These are phyloP conservation scores for Nemania sp. DNA, from an alignment of 2,329 filamentous ascomycete genomes.

Conservation along the genomic window DNA sequence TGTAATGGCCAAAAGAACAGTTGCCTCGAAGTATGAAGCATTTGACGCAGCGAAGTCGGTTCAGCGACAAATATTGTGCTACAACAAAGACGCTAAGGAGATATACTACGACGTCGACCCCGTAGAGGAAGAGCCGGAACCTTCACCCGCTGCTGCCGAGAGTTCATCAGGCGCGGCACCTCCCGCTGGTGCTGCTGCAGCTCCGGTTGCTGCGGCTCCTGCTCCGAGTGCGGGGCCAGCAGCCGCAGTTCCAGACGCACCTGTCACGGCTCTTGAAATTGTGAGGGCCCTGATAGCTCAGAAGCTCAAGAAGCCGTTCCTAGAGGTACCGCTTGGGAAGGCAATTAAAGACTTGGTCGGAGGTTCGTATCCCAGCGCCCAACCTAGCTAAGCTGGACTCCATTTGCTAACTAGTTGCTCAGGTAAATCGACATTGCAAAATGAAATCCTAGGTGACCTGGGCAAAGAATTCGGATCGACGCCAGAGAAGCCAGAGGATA, in stretches of 20 bases:
- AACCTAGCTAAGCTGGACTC: neutral
- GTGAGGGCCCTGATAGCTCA: constrained; percentile 89
- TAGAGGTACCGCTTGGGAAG: constrained; percentile 90
- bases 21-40: constrained; percentile 97
- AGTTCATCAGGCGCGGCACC: constrained; percentile 47
- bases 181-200: constrained; percentile 57
- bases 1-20: constrained; percentile 94
- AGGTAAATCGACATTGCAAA: constrained; percentile 98
- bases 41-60: constrained; percentile 97
- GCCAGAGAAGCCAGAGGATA: constrained; percentile 97
- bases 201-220: constrained; percentile 55
- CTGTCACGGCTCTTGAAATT: constrained; percentile 87
- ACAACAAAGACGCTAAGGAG: constrained; percentile 99
- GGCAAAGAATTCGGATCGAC: constrained; percentile 99
- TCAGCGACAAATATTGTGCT: constrained; percentile 96
- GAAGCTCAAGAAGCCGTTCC: constrained; percentile 92
- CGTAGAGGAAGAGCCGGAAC: constrained; percentile 83
- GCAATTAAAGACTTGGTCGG: constrained; percentile 98
- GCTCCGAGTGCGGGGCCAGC: constrained; percentile 81
- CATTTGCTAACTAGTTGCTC: constrained; percentile 14
- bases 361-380: constrained; percentile 62
- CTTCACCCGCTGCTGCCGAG: constrained; percentile 53
- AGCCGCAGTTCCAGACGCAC: constrained; percentile 81
- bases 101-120: constrained; percentile 99
- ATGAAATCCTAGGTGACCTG: constrained; percentile 96